Percentiles rank a stretch among this genome's conserved stretches.
These are phyloP conservation scores for Pythium periplocum DNA, from an alignment of 352 stramenopile species.

Conservation along the genomic window DNA sequence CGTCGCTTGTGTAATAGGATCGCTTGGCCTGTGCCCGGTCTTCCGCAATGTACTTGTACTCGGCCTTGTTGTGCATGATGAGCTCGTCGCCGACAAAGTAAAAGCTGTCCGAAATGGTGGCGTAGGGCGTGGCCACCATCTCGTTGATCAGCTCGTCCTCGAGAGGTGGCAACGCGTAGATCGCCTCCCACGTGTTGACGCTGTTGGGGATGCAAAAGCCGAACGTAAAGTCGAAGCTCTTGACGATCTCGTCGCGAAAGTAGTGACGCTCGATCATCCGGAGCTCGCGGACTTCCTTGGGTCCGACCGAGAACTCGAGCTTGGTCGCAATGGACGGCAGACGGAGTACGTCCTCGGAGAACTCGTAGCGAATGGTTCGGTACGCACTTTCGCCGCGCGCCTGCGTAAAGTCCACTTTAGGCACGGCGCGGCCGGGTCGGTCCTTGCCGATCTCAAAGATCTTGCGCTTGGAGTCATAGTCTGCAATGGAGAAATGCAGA, in stretches of 20 bases:
- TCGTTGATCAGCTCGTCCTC: slow-evolving; percentile 92
- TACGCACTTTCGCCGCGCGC: slow-evolving; percentile 87
- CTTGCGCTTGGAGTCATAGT: slow-evolving; percentile 93
- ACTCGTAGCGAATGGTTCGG: slow-evolving; percentile 93
- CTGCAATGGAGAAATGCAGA: slow-evolving; percentile 92
- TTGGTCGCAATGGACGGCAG: slow-evolving; percentile 86
- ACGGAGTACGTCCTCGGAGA: slow-evolving; percentile 90
- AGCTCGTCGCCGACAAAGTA: slow-evolving; percentile 96
- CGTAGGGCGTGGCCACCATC: slow-evolving; percentile 92
- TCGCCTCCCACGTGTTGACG: slow-evolving; percentile 94
- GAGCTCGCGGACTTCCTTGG: slow-evolving; percentile 87
- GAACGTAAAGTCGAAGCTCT: slow-evolving; percentile 96
- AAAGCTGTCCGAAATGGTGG: slow-evolving; percentile 93
- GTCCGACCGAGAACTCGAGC: slow-evolving; percentile 92
- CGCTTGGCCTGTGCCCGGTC: slow-evolving; percentile 88
- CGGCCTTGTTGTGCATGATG: slow-evolving; percentile 95
- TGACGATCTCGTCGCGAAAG: slow-evolving; percentile 93
- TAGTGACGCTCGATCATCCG: slow-evolving; percentile 97
- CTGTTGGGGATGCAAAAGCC: slow-evolving; percentile 95
- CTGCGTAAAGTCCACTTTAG: slow-evolving; percentile 83
- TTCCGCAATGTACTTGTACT: slow-evolving; percentile 93
- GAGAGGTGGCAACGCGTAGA: slow-evolving; percentile 92
- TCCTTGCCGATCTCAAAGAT: slow-evolving; percentile 93
- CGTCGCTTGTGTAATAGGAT: slow-evolving; percentile 87
- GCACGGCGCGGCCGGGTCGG: slow-evolving; percentile 50